Conservation (phyloP, 2,329 filamentous ascomycete genomes). For the Claviceps pazoutovae region DNA sequence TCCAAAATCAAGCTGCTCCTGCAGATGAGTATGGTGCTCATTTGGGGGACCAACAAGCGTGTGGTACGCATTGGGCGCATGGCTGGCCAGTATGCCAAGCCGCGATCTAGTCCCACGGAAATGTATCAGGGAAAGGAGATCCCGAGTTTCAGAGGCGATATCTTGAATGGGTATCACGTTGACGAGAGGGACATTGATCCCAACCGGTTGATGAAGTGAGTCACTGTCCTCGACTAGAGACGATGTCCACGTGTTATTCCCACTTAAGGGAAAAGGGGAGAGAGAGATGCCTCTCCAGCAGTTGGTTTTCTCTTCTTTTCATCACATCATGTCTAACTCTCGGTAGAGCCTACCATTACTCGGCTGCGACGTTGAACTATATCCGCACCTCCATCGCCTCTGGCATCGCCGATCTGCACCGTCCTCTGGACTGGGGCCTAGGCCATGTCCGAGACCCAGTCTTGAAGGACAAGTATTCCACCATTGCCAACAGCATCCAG, state of each 20-base stretch:
- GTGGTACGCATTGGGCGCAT: constrained; percentile 92
- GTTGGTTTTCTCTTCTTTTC: not conserved
- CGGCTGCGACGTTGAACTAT: constrained; percentile 88
- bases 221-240: not conserved
- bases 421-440: constrained; percentile 85
- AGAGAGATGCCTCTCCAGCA: not conserved
- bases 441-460: constrained; percentile 77
- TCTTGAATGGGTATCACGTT: constrained; percentile 74
- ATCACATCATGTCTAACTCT: not conserved
- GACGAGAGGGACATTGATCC: constrained; percentile 74
- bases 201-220: constrained; percentile 57
- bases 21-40: constrained; percentile 92
- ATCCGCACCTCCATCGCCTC: constrained; percentile 70
- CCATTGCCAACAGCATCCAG: constrained; percentile 73
- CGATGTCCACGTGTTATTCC: not conserved
- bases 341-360: constrained; percentile 78
- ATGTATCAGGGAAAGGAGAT: constrained; percentile 65
- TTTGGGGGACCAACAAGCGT: constrained; percentile 70
- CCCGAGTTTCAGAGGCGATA: constrained; percentile 87
- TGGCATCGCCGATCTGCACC: constrained; percentile 86
- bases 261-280: too few relatives aligned
- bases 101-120: constrained; percentile 78
- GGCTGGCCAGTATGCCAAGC: constrained; percentile 96
- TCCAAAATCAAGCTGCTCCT: constrained; percentile 92
- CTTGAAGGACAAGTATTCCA: constrained; percentile 73